phyloP scores from a whole-genome alignment of 352 stramenopile species.

The Lagenidium giganteum region DNA sequence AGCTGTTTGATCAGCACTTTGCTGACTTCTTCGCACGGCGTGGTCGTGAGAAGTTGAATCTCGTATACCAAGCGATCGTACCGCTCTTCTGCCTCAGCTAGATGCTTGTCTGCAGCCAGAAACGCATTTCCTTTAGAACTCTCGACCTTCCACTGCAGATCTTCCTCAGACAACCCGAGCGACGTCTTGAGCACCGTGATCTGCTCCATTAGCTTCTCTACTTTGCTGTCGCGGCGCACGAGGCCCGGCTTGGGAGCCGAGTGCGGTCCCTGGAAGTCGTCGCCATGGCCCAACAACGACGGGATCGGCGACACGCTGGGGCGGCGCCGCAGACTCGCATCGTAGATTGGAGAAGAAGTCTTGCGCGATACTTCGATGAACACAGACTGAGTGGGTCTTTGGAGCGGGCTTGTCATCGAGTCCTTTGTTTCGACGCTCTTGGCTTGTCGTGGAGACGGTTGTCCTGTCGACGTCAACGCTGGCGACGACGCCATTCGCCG shows the following conservation, averaged over 20 bases:
- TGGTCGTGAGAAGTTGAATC: slow-evolving; percentile 43
- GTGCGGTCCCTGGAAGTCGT: slow-evolving; percentile 1
- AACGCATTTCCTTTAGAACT: slow-evolving; percentile 71
- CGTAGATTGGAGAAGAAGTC: slow-evolving; percentile 51
- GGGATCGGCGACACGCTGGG: slow-evolving; percentile 56
- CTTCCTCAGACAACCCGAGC: slow-evolving; percentile 68
- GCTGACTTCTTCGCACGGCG: slow-evolving; percentile 51
- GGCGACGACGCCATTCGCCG: too few relatives aligned
- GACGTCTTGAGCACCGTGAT: slow-evolving; percentile 70
- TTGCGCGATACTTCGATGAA: slow-evolving; percentile 52
- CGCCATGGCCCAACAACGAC: neutral
- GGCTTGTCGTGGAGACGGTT: too few relatives aligned
- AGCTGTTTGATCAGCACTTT: slow-evolving; percentile 30
- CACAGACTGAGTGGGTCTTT: slow-evolving; percentile 19
- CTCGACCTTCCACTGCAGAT: slow-evolving; percentile 77
- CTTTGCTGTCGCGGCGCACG: slow-evolving; percentile 42
- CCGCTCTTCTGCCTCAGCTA: slow-evolving; percentile 50
- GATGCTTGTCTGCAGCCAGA: slow-evolving; percentile 44
- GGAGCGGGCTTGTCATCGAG: too few relatives aligned
- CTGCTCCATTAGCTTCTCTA: slow-evolving; percentile 66
- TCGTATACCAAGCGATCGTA: slow-evolving; percentile 70
- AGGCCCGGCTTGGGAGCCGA: slow-evolving; percentile 15
- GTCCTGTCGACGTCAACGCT: too few relatives aligned
- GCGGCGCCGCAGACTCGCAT: slow-evolving; percentile 24
- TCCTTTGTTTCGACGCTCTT: too few relatives aligned